phyloP scores from a whole-genome alignment of 2,329 filamentous ascomycete species.

The Sarocladiaceae sp. region DNA sequence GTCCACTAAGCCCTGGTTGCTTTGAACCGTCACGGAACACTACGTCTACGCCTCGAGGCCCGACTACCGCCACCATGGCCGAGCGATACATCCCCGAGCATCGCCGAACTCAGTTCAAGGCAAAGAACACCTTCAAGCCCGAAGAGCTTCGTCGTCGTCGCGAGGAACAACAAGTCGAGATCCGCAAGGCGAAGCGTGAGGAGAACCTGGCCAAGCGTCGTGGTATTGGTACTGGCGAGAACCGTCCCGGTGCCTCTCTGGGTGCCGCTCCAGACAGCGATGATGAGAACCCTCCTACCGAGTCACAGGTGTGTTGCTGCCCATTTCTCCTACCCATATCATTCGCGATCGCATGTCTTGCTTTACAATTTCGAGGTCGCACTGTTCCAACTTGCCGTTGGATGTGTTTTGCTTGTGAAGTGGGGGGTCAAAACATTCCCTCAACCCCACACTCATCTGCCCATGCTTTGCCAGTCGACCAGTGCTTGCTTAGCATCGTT shows the following conservation, averaged over 20 bases:
- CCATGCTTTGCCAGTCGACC: not conserved
- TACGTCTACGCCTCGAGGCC: slow-evolving; percentile 18
- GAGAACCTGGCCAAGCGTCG: slow-evolving; percentile 98
- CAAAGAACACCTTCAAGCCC: slow-evolving; percentile 97
- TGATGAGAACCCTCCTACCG: slow-evolving; percentile 90
- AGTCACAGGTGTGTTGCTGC: slow-evolving; percentile 71
- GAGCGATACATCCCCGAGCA: slow-evolving; percentile 99
- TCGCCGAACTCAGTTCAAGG: slow-evolving; percentile 98
- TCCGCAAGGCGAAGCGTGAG: slow-evolving; percentile 96
- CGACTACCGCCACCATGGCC: slow-evolving; percentile 63
- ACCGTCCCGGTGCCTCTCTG: slow-evolving; percentile 72
- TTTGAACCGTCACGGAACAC: slow-evolving; percentile 12
- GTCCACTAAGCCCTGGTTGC: not conserved
- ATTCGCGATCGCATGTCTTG: not conserved
- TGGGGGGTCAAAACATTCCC: slow-evolving; percentile 25
- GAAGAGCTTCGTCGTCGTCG: slow-evolving; percentile 97
- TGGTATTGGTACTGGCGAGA: slow-evolving; percentile 79
- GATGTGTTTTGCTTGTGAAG: slow-evolving; percentile 18
- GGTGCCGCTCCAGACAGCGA: slow-evolving; percentile 93
- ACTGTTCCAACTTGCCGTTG: slow-evolving; percentile 4
- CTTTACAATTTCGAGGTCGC: slow-evolving; percentile 2
- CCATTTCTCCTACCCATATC: slow-evolving; percentile 11
- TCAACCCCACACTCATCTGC: slow-evolving; percentile 26
- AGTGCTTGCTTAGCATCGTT: no score
- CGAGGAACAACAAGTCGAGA: slow-evolving; percentile 98